Base-by-base conservation (phyloP, 169 alveolate species). In the Eimeria falciformis region DNA sequence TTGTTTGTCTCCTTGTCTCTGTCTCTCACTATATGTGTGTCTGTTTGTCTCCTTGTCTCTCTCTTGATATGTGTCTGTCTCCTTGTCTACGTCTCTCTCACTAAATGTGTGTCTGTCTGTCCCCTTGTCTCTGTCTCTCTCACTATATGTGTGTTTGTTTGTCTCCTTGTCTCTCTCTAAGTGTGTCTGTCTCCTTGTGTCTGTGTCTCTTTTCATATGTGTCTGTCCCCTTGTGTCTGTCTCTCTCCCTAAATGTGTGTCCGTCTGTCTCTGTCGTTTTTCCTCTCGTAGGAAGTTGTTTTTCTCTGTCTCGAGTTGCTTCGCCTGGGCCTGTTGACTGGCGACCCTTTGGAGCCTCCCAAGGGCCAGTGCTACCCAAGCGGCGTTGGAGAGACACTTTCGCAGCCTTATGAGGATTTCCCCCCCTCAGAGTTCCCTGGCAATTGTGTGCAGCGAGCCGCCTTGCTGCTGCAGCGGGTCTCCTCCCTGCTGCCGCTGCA, bases 401-500 rank as follows among this genome's bases (percentile, higher is more conserved):
- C 21, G 71, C 71, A n/a, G 71, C 71, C 71, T 14, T 58, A 58
- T 58, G n/a, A n/a, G n/a, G n/a, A n/a, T n/a, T n/a, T n/a, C n/a
- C n/a, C n/a, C n/a, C n/a, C n/a, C n/a, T n/a, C n/a, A n/a, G n/a
- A n/a, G n/a, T n/a, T n/a, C n/a, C n/a, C n/a, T n/a, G n/a, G n/a
- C n/a, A n/a, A n/a, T n/a, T n/a, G n/a, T 17, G n/a, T 43, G 56
- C 83, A 71, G 45, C 50, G 56, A 6, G 45, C 56, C 58, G 53
- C 47, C 11, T 40, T 43, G 50, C 83, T 71, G 50, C 83, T 71
- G 33, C 71, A 58, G 71, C 71, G 71, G 33, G 27, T 58, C 9
- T 14, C 71, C 71, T 58, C 71, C 33, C 27, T 58, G 71, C 71
- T 58, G 71, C 71, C 71, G 18, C 71, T 58, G 71, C 71, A n/a